Percentiles rank a stretch among this genome's conserved stretches.
Evolutionary conservation across 1,284 basidiomycete genomes (phyloP).

Genomic region (Boletus mariae): DNA sequence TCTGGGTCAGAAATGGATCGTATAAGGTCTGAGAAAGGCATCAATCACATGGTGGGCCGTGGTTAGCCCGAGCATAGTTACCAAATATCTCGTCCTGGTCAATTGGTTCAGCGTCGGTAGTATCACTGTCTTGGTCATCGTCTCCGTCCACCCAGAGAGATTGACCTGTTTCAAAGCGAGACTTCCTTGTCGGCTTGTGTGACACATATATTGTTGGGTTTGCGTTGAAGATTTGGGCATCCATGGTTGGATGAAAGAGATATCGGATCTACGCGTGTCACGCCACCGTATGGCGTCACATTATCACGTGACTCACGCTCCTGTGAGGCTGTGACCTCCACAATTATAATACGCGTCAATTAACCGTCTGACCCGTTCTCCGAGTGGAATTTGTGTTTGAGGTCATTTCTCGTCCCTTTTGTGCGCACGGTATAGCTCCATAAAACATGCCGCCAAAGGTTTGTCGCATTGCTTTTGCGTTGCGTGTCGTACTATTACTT

Average conservation of each 20-base stretch:
- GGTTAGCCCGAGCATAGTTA: conserved; percentile 25
- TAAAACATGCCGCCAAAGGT: conserved; percentile 43
- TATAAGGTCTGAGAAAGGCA: conserved; percentile 67
- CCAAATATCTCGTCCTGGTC: conserved; percentile 71
- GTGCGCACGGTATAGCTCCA: background rate
- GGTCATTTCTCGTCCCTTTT: background rate
- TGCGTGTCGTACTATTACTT: background rate
- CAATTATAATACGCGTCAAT: conserved; percentile 23
- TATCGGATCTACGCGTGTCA: conserved; percentile 11
- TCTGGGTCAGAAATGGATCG: conserved; percentile 95
- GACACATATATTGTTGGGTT: conserved; percentile 58
- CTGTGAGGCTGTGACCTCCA: conserved; percentile 7
- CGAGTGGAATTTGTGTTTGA: conserved; percentile 4
- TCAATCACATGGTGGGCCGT: background rate
- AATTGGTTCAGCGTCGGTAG: conserved; percentile 51
- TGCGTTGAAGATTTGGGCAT: conserved; percentile 56
- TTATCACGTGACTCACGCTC: conserved; percentile 17
- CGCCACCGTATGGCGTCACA: conserved; percentile 18
- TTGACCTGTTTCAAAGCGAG: conserved; percentile 31
- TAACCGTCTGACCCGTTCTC: background rate
- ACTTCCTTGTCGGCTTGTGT: conserved; percentile 39
- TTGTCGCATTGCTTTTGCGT: conserved; percentile 7
- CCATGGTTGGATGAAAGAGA: conserved; percentile 32
- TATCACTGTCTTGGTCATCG: conserved; percentile 31
- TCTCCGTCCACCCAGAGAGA: conserved; percentile 53